Evolutionary conservation across 495 filamentous ascomycete species (phyloP).

Genomic region (Baudoinia panamericana): DNA sequence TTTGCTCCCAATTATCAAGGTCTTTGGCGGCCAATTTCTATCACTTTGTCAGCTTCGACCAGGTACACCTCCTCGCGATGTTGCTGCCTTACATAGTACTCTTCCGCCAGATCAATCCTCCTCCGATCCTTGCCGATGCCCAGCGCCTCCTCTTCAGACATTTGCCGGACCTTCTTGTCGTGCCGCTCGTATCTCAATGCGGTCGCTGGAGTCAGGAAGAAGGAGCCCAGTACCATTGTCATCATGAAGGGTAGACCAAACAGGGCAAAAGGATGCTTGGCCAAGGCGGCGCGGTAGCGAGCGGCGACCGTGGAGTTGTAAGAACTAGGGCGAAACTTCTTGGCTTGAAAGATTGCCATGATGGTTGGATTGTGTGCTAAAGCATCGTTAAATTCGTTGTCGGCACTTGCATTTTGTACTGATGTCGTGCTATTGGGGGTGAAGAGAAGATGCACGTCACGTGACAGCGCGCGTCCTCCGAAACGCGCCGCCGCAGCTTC

Average conservation of each 20-base stretch:
- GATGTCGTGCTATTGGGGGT: too few species aligned
- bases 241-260: slow-evolving; percentile 92
- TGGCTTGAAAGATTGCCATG: slow-evolving; percentile 63
- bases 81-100: slow-evolving; percentile 73
- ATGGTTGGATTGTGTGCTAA: not conserved
- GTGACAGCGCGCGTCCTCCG: too few species aligned
- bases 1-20: slow-evolving; percentile 92
- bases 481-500: too few species aligned
- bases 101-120: slow-evolving; percentile 68
- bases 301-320: slow-evolving; percentile 49
- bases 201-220: slow-evolving; percentile 85
- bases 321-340: slow-evolving; percentile 52
- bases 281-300: slow-evolving; percentile 56
- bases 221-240: slow-evolving; percentile 87
- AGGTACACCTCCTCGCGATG: not conserved
- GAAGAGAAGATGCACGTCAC: too few species aligned
- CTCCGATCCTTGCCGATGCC: slow-evolving; percentile 59
- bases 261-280: slow-evolving; percentile 72
- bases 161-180: slow-evolving; percentile 68
- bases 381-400: not conserved
- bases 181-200: slow-evolving; percentile 86
- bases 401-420: too few species aligned
- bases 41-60: not conserved
- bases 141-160: slow-evolving; percentile 73
- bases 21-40: slow-evolving; percentile 84